Percentiles rank a stretch among this genome's conserved stretches.
Conservation (phyloP, 2,329 filamentous ascomycete species). For the Dactylellina parvicollis region DNA sequence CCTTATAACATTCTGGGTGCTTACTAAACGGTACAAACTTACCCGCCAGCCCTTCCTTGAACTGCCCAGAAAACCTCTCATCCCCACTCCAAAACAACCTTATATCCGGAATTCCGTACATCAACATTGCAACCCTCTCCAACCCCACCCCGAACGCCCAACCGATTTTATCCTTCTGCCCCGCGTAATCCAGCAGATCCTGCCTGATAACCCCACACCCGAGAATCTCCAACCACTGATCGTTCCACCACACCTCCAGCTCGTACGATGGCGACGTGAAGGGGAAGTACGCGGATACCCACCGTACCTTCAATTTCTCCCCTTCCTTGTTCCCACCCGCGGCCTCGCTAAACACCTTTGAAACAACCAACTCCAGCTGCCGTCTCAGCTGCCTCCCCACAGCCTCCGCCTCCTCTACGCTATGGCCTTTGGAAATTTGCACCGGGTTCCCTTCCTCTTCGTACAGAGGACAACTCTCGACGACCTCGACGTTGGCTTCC, state of each 20-base stretch:
- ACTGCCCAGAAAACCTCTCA: conserved; percentile 84
- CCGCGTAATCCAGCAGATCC: conserved; percentile 79
- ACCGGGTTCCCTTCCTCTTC: conserved; percentile 86
- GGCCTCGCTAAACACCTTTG: conserved; percentile 75
- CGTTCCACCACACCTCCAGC: conserved; percentile 91
- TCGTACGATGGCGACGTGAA: conserved; percentile 97
- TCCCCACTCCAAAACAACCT: conserved; percentile 95
- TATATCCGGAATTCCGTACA: conserved; percentile 96
- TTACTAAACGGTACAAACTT: conserved; percentile 90
- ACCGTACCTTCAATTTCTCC: conserved; percentile 84
- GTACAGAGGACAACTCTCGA: conserved; percentile 82
- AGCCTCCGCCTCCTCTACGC: conserved; percentile 79
- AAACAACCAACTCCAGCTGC: conserved; percentile 87
- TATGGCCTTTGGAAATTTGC: conserved; percentile 74
- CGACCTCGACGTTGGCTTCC: conserved; percentile 77
- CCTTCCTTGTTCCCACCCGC: conserved; percentile 70
- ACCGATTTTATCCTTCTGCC: conserved; percentile 71
- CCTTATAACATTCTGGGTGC: conserved; percentile 86
- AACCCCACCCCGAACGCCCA: conserved; percentile 97
- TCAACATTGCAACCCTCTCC: conserved; percentile 94
- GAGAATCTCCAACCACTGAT: conserved; percentile 93
- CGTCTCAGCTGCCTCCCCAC: conserved; percentile 86
- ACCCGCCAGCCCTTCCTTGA: conserved; percentile 67
- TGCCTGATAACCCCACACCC: conserved; percentile 93
- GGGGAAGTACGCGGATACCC: conserved; percentile 97